Conservation (phyloP, 2,329 filamentous ascomycete genomes). For the Aureobasidium lini region DNA sequence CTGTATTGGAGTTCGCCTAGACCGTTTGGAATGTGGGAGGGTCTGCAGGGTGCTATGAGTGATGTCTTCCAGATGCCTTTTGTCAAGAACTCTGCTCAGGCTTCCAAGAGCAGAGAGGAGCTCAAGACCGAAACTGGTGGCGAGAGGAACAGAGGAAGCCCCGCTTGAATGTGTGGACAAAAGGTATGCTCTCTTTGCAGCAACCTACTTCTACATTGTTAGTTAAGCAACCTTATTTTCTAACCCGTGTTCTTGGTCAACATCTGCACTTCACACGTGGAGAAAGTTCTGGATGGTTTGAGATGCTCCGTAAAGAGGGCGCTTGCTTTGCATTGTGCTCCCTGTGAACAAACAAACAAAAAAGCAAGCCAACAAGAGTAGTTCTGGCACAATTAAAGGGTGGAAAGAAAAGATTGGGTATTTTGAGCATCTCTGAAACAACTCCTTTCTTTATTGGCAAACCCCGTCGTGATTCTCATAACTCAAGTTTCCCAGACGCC, state of each 20-base stretch:
- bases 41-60: slow-evolving; percentile 57
- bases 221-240: too few relatives aligned
- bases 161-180: slow-evolving; percentile 21
- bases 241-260: too few relatives aligned
- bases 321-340: too few relatives aligned
- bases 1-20: slow-evolving; percentile 62
- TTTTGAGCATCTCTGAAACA: neutral
- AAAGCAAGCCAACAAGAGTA: neutral
- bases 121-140: slow-evolving; percentile 41
- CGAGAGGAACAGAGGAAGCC: slow-evolving; percentile 40
- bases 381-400: too few relatives aligned
- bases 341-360: neutral
- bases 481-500: slow-evolving; percentile 2
- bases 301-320: too few relatives aligned
- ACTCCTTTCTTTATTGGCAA: neutral
- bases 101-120: slow-evolving; percentile 36
- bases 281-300: too few relatives aligned
- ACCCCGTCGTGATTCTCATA: neutral
- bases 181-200: too few relatives aligned
- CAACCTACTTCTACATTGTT: too few relatives aligned
- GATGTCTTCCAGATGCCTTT: slow-evolving; percentile 57
- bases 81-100: slow-evolving; percentile 49
- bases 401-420: neutral
- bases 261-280: neutral
- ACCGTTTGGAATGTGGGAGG: slow-evolving; percentile 54